Evolutionary conservation across 2,329 filamentous ascomycete genomes (phyloP).

Genomic region (Pyrenophora tritici-repentis): DNA sequence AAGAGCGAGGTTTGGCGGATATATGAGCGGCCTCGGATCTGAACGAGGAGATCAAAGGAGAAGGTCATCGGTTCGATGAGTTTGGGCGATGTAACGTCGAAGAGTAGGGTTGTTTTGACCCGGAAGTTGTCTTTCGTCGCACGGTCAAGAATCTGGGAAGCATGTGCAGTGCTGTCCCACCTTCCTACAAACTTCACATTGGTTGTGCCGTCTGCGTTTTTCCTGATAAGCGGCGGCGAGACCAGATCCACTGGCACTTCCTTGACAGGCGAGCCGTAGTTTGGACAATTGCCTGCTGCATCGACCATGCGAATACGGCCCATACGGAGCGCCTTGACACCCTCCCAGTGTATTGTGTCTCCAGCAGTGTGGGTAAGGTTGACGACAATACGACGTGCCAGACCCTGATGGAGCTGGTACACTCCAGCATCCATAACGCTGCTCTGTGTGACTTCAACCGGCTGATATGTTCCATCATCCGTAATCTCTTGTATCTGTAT

Average conservation of each 20-base stretch:
- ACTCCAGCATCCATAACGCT: slow-evolving; percentile 84
- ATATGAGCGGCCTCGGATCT: slow-evolving; percentile 82
- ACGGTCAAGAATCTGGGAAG: slow-evolving; percentile 89
- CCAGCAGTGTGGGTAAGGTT: slow-evolving; percentile 91
- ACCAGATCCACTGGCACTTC: slow-evolving; percentile 79
- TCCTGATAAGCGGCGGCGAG: slow-evolving; percentile 76
- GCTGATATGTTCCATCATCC: slow-evolving; percentile 86
- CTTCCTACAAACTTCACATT: slow-evolving; percentile 87
- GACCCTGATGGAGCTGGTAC: slow-evolving; percentile 92
- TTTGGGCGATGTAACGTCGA: slow-evolving; percentile 83
- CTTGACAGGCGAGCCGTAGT: slow-evolving; percentile 71
- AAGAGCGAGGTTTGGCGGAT: slow-evolving; percentile 83
- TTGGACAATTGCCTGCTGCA: slow-evolving; percentile 80
- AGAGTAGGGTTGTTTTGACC: slow-evolving; percentile 83
- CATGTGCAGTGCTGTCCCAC: slow-evolving; percentile 95
- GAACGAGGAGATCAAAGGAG: slow-evolving; percentile 76
- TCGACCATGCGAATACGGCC: slow-evolving; percentile 84
- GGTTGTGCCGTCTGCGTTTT: slow-evolving; percentile 87
- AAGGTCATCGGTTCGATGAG: slow-evolving; percentile 90
- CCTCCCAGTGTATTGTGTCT: slow-evolving; percentile 85
- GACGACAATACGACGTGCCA: slow-evolving; percentile 86
- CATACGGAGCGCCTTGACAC: slow-evolving; percentile 75
- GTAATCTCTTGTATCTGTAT: slow-evolving; percentile 90
- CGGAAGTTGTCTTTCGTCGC: slow-evolving; percentile 91
- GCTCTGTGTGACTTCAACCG: slow-evolving; percentile 89